Evolutionary conservation across 169 alveolate genomes (phyloP), one percentile per base, ranked within the genome.

Genomic region (Cryptosporidium baileyi): DNA sequence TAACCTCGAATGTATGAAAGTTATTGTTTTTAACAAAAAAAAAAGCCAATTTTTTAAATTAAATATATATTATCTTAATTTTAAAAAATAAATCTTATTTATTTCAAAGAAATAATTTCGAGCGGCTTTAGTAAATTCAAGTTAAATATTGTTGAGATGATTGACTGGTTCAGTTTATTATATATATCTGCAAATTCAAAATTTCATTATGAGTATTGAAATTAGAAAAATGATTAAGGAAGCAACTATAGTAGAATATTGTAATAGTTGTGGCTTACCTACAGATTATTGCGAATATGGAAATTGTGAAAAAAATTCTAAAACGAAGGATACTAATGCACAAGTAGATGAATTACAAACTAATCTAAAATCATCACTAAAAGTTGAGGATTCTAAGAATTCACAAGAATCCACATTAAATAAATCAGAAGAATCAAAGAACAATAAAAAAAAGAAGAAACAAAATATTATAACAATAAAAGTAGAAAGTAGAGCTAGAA

Each of bases 201-300:
- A n/a, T n/a, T n/a, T n/a, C n/a, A n/a, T n/a, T n/a, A n/a, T n/a
- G n/a, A 47, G 3, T n/a, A 47, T 8, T 47, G 15, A 52, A 45
- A 45, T 19, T 0, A 67, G 28, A 24, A 40, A 65, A 34, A 57
- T 19, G 15, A 62, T 54, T 26, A 36, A 63, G 5, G 89, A 89
- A 26, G 80, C 74, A 15, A 47, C 34, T 22, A 22, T 30, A 17
- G 88, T 79, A 13, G 92, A 82, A 26, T 89, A 89, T 47, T 89
- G 92, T 45, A 80, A 80, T 59, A 60, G 67, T 52, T 94, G 97
- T 81, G 91, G 94, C 32, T 89, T 93, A 91, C 96, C 97, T 26
- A 91, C 82, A 28, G 97, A 94, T 82, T 94, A 90, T 61, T 94
- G 97, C 60, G 97, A 94, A 60, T 94, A 89, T 59, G 97, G 96